Conservation (phyloP, 306 rosid genomes). For the Gynostemma pentaphyllum region DNA sequence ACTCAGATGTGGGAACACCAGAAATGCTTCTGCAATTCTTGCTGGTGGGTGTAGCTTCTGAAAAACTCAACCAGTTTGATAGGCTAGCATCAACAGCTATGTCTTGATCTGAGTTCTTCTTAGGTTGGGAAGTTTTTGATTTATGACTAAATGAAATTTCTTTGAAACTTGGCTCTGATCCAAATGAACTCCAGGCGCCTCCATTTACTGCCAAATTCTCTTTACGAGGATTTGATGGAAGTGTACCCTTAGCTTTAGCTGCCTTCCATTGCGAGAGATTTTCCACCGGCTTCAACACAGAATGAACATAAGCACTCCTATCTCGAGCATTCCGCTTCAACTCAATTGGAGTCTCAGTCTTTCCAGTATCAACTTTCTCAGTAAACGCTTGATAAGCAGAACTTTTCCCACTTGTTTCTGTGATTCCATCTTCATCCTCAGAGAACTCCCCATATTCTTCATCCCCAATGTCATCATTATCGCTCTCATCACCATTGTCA, state of each 20-base stretch:
- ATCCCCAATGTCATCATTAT: slow-evolving; percentile 15
- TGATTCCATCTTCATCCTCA: slow-evolving; percentile 26
- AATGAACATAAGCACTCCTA: slow-evolving; percentile 62
- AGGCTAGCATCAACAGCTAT: slow-evolving; percentile 79
- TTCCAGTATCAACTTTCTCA: slow-evolving; percentile 33
- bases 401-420: slow-evolving; percentile 17
- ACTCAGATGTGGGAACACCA: slow-evolving; percentile 28
- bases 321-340: slow-evolving; percentile 40
- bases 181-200: slow-evolving; percentile 22
- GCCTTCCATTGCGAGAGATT: slow-evolving; percentile 72
- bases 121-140: slow-evolving; percentile 26
- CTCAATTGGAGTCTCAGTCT: slow-evolving; percentile 25
- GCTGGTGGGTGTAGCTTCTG: slow-evolving; percentile 35
- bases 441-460: slow-evolving; percentile 13
- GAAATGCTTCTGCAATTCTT: slow-evolving; percentile 19
- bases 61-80: slow-evolving; percentile 70
- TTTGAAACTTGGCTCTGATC: slow-evolving; percentile 10
- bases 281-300: slow-evolving; percentile 79
- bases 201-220: slow-evolving; percentile 35
- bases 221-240: slow-evolving; percentile 37
- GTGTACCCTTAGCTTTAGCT: slow-evolving; percentile 38
- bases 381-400: slow-evolving; percentile 15
- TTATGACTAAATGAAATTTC: slow-evolving; percentile 31
- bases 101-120: slow-evolving; percentile 39
- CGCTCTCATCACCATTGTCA: slow-evolving; percentile 26